A percentile compares a stretch with the other conserved stretches of the same genome.
phyloP scores from a whole-genome alignment of 345 rosid species.

The Lepidium didymum region DNA sequence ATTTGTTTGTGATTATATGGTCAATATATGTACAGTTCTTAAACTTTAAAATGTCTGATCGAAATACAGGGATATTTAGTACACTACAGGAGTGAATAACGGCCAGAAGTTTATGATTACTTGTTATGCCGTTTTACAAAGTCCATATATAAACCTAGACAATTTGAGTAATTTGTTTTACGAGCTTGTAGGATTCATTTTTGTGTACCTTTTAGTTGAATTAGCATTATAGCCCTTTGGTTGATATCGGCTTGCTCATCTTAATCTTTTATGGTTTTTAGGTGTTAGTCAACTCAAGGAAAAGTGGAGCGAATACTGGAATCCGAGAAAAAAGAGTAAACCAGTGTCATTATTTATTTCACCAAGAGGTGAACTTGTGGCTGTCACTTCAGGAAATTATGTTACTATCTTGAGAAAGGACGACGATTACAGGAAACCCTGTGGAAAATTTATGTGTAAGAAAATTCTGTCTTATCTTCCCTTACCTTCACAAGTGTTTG shows the following conservation, averaged over 20 bases:
- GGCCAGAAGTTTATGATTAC: background rate
- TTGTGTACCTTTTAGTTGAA: background rate
- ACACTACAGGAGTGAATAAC: background rate
- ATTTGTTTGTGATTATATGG: background rate
- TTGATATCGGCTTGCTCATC: background rate
- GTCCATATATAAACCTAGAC: background rate
- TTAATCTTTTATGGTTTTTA: constrained; percentile 22
- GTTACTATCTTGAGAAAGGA: constrained; percentile 63
- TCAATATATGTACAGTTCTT: background rate
- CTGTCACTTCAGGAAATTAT: constrained; percentile 70
- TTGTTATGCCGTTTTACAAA: background rate
- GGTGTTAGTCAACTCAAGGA: constrained; percentile 62
- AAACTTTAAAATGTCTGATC: background rate
- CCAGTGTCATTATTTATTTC: constrained; percentile 58
- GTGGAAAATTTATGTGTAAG: constrained; percentile 62
- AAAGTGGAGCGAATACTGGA: constrained; percentile 50
- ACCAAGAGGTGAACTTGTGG: constrained; percentile 64
- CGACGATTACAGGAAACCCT: constrained; percentile 65
- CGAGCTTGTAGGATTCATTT: background rate
- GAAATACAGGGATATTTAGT: background rate
- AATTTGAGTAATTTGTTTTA: background rate
- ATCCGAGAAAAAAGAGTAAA: constrained; percentile 35
- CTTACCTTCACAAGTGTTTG: background rate
- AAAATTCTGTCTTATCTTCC: background rate
- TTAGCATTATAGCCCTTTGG: background rate